Percentiles rank a stretch among this genome's conserved stretches.
Evolutionary conservation across 345 rosid genomes (phyloP).

Genomic region (Eutrema yunnanense): DNA sequence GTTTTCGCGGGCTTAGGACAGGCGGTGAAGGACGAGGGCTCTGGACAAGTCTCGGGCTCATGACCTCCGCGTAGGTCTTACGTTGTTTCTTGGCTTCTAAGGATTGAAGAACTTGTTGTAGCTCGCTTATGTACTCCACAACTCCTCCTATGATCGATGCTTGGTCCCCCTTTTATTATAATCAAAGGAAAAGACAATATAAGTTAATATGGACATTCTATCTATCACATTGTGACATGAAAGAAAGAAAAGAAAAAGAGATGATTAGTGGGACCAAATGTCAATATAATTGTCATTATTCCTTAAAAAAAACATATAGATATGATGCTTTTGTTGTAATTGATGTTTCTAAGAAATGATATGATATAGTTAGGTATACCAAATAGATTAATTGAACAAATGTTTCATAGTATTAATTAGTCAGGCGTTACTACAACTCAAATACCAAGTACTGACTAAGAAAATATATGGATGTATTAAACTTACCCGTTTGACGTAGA

Average conservation of each 20-base stretch:
- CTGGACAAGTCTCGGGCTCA: conserved; percentile 62
- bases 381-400: not conserved
- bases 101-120: conserved; percentile 86
- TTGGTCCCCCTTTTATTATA: conserved; percentile 74
- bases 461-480: not conserved
- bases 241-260: not conserved
- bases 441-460: not conserved
- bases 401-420: not conserved
- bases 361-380: conserved; percentile 12
- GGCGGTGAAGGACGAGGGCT: conserved; percentile 58
- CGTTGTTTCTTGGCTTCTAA: conserved; percentile 93
- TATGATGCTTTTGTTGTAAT: conserved; percentile 3
- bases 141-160: conserved; percentile 99
- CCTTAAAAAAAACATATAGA: not conserved
- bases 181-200: not conserved
- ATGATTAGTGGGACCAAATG: conserved; percentile 28
- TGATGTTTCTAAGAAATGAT: conserved; percentile 17
- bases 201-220: conserved; percentile 7
- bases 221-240: conserved; percentile 9
- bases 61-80: conserved; percentile 76
- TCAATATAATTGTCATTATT: conserved; percentile 21
- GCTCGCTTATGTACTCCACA: conserved; percentile 87
- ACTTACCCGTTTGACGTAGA: conserved; percentile 90
- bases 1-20: conserved; percentile 34
- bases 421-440: not conserved